phyloP scores from a whole-genome alignment of 179 eudicot genomes.

The Sideroxylon spinosum region DNA sequence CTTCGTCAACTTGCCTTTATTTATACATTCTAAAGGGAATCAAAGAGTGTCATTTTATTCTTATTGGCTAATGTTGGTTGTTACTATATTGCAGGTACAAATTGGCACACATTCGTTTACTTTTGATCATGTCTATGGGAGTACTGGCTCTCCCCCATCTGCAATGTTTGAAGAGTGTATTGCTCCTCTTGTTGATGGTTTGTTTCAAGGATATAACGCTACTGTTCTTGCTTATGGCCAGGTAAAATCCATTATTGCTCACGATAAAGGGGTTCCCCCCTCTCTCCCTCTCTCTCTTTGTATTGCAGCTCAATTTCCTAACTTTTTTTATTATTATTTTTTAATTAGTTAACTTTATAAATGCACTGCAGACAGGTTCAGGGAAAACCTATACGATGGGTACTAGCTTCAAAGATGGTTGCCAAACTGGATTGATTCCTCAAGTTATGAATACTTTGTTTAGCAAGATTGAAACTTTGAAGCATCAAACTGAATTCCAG shows the following conservation, averaged over 20 bases:
- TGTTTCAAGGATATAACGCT: constrained; percentile 98
- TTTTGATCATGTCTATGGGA: constrained; percentile 95
- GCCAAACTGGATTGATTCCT: constrained; percentile 76
- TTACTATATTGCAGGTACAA: constrained; percentile 62
- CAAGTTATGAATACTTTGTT: constrained; percentile 82
- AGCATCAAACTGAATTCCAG: constrained; percentile 77
- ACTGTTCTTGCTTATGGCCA: constrained; percentile 99
- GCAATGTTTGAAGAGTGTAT: constrained; percentile 90
- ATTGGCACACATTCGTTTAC: constrained; percentile 96
- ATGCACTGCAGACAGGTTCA: constrained; percentile 82
- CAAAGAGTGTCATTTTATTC: background rate
- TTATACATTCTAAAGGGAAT: background rate
- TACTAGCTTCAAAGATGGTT: constrained; percentile 78
- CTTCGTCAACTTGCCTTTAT: background rate
- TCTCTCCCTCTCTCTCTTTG: background rate
- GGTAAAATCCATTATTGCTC: constrained; percentile 38
- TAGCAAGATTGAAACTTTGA: constrained; percentile 69
- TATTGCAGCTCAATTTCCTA: constrained; percentile 8
- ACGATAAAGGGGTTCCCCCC: background rate
- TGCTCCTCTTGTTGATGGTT: constrained; percentile 93
- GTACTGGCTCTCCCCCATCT: constrained; percentile 70
- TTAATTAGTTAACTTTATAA: constrained; percentile 20
- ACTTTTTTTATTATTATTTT: no score
- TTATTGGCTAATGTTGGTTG: background rate
- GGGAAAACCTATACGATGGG: constrained; percentile 99